A percentile compares a stretch with the other conserved stretches of the same genome.
These are phyloP conservation scores for Tylopilus plumbeoviolaceoides DNA, from an alignment of 768 basidiomycete genomes.

Conservation along the genomic window DNA sequence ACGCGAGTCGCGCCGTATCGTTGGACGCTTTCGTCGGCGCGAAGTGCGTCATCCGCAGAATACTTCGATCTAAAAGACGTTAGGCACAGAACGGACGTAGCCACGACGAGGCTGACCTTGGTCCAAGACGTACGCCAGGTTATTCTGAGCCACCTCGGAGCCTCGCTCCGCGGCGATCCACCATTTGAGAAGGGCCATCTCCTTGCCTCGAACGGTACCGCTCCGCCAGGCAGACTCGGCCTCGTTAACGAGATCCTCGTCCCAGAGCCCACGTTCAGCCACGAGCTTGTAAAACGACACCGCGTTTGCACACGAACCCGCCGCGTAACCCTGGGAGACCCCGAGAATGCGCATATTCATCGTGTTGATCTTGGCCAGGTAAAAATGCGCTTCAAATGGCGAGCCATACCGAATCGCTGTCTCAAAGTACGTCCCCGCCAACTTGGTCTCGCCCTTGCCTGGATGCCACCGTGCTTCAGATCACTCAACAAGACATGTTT, in stretches of 20 bases:
- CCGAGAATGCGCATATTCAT: slow-evolving; percentile 42
- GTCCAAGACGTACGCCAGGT: slow-evolving; percentile 88
- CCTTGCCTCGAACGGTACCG: slow-evolving; percentile 65
- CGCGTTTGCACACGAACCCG: slow-evolving; percentile 82
- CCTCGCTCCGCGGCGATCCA: slow-evolving; percentile 94
- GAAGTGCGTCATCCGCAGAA: slow-evolving; percentile 63
- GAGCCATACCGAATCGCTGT: slow-evolving; percentile 83
- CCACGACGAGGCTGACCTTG: slow-evolving; percentile 57
- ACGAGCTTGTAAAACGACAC: slow-evolving; percentile 93
- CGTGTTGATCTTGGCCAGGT: slow-evolving; percentile 80
- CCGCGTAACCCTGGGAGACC: slow-evolving; percentile 45
- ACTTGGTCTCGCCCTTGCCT: slow-evolving; percentile 67
- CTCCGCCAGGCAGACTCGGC: slow-evolving; percentile 75
- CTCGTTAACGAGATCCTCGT: slow-evolving; percentile 74
- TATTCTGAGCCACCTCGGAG: slow-evolving; percentile 90
- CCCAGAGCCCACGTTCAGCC: slow-evolving; percentile 87
- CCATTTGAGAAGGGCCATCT: slow-evolving; percentile 89
- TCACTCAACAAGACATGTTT: background rate
- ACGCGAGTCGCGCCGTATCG: slow-evolving; percentile 74
- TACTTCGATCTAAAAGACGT: slow-evolving; percentile 55
- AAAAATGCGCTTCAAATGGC: slow-evolving; percentile 92
- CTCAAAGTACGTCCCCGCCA: slow-evolving; percentile 77
- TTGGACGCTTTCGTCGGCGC: slow-evolving; percentile 72
- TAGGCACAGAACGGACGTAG: slow-evolving; percentile 22
- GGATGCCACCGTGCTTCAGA: slow-evolving; percentile 5